Evolutionary conservation across 2,329 filamentous ascomycete genomes (phyloP), one percentile per base, ranked within the genome.

Genomic region (Furcasterigmium sp.): DNA sequence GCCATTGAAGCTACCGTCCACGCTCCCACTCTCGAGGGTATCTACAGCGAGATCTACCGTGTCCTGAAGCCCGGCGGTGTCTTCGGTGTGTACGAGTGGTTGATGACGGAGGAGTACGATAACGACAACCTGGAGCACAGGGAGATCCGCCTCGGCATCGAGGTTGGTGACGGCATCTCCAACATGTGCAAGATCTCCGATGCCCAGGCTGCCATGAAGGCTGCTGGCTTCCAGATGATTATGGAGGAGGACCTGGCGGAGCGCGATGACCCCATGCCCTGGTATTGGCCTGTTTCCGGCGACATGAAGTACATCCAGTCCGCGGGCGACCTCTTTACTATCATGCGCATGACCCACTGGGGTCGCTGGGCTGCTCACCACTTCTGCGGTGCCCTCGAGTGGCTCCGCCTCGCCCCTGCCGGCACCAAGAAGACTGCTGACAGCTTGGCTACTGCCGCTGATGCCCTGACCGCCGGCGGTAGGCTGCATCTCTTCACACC

Each of bases 391-490:
- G 60, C 78, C 14, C 70, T 95, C 53, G 91, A 97, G 74, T 80
- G 64, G 48, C 57, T 93, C 41, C 76, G 81, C 37, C 57, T 96
- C 29, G 87, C 89, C 15, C 91, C 91, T 28, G 72, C 70, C 42
- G 91, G 91, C 39, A 94, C 90, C 38, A 87, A 89, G 70, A 95
- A 95, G 81, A 95, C 90, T n/a, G 91, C 90, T 10, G 86, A 96
- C 67, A 90, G 86, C 58, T 69, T 97, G 57, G 90, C 86, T 6
- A 59, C 82, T 46, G 91, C 88, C 25, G 90, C 80, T 10, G 91
- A 96, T 65, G 86, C 81, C 56, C 73, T 97, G 41, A 91, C 95
- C 18, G 88, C 87, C 38, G 91, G 91, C 66, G 91, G 83, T 28
- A 80, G 82, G 63, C 76, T 91, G 71, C 87, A 95, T 65, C 78